Evolutionary conservation across 495 filamentous ascomycete genomes (phyloP).

Genomic region (Astrocystis sublimbata): DNA sequence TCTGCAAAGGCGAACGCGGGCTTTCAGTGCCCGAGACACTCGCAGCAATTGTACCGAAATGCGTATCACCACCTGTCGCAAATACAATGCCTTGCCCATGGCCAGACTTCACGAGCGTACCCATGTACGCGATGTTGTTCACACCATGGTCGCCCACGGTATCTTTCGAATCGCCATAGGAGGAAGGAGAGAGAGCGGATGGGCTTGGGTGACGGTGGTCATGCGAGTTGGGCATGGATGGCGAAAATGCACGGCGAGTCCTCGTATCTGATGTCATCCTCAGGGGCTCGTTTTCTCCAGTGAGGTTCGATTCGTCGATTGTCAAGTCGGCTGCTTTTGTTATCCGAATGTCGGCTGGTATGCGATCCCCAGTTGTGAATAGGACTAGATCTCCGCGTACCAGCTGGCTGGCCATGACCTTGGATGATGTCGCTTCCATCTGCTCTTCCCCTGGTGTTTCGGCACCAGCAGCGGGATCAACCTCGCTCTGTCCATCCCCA

Average conservation of each 20-base stretch:
- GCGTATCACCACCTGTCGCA: slow-evolving; percentile 85
- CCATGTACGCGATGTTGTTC: slow-evolving; percentile 95
- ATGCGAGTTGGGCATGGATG: slow-evolving; percentile 24
- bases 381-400: slow-evolving; percentile 91
- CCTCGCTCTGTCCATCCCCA: slow-evolving; percentile 33
- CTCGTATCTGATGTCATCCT: slow-evolving; percentile 70
- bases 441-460: slow-evolving; percentile 51
- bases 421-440: slow-evolving; percentile 71
- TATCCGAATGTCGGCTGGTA: slow-evolving; percentile 94
- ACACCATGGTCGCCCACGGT: slow-evolving; percentile 31
- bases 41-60: slow-evolving; percentile 94
- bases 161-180: slow-evolving; percentile 30
- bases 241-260: slow-evolving; percentile 53
- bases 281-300: slow-evolving; percentile 94
- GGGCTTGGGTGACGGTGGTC: slow-evolving; percentile 40
- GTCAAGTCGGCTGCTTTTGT: slow-evolving; percentile 83
- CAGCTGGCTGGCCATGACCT: slow-evolving; percentile 80
- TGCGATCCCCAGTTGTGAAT: slow-evolving; percentile 93
- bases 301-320: slow-evolving; percentile 97
- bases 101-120: slow-evolving; percentile 93
- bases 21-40: slow-evolving; percentile 92
- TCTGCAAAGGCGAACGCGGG: slow-evolving; percentile 86
- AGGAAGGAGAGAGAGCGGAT: slow-evolving; percentile 31
- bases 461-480: slow-evolving; percentile 30
- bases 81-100: slow-evolving; percentile 95